phyloP scores from a whole-genome alignment of 2,329 filamentous ascomycete genomes.

The Penicillium sp. region DNA sequence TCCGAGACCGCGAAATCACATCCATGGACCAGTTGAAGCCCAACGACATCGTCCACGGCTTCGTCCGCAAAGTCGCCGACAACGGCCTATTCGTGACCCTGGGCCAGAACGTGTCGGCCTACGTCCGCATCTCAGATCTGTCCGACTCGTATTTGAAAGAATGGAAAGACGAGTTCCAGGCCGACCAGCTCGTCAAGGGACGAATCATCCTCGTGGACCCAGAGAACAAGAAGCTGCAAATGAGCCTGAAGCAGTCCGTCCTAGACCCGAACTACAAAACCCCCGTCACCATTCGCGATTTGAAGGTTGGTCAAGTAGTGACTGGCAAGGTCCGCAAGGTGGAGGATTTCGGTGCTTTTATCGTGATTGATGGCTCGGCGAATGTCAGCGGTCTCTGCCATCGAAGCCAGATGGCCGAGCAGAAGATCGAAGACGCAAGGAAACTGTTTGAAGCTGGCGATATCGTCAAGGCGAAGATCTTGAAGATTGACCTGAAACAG shows the following conservation, averaged over 20 bases:
- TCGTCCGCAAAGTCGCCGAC: slow-evolving; percentile 84
- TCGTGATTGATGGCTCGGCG: slow-evolving; percentile 78
- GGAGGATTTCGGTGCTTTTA: slow-evolving; percentile 91
- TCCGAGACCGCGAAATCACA: slow-evolving; percentile 76
- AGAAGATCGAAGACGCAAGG: slow-evolving; percentile 73
- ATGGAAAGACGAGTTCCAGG: slow-evolving; percentile 84
- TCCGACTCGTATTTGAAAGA: slow-evolving; percentile 91
- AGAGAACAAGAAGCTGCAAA: slow-evolving; percentile 67
- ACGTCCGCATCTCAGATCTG: slow-evolving; percentile 81
- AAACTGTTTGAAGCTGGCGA: slow-evolving; percentile 90
- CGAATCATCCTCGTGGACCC: slow-evolving; percentile 71
- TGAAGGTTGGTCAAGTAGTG: slow-evolving; percentile 74
- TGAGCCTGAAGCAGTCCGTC: slow-evolving; percentile 82
- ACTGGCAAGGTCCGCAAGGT: slow-evolving; percentile 91
- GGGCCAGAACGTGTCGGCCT: slow-evolving; percentile 74
- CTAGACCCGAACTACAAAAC: slow-evolving; percentile 75
- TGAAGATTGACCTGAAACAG: slow-evolving; percentile 71
- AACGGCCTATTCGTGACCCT: slow-evolving; percentile 85
- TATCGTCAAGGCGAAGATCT: slow-evolving; percentile 82
- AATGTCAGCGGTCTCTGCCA: slow-evolving; percentile 94
- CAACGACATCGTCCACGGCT: slow-evolving; percentile 81
- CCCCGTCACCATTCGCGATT: slow-evolving; percentile 68
- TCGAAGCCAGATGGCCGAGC: slow-evolving; percentile 84
- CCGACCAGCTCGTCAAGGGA: slow-evolving; percentile 87
- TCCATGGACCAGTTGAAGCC: slow-evolving; percentile 66